Base-by-base conservation (phyloP, 2,329 filamentous ascomycete species). In the Thelonectria discophora region DNA sequence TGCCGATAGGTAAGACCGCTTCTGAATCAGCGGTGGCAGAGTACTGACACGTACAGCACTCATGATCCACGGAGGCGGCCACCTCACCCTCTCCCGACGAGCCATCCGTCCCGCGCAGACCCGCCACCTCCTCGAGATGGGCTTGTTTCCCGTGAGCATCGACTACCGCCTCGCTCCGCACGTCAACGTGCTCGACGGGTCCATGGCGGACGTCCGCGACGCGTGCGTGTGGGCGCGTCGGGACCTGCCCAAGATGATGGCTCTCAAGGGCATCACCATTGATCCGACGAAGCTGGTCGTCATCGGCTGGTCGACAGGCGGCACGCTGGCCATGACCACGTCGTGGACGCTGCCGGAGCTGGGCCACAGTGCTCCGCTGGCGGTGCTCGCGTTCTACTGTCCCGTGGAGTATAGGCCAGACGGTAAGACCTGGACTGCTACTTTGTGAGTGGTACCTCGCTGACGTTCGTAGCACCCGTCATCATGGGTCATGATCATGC, bases 371-470 rank as follows among this genome's bases (percentile, higher is more conserved):
- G 45, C 65, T 45, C 65, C 65, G 1, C 53, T 58, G 13, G 65
- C 64, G 2, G 57, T 67, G 5, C 49, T 67, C 8, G 56, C 52
- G 27, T 67, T 67, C 30, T 67, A 67, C 57, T 67, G 65, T 24
- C 65, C 65, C 3, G 62, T 64, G 1, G 63, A 67, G 20, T 67
- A 67, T 5, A 51, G 62, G 7, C 63, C 63, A 17, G 58, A 65
- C 27, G 60, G 63, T 64, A 58, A 60, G 27, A 30, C 8, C 27
- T 10, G 54, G 6, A 20, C 3, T 24, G 21, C 21, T 6, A 24
- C 21, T n/a, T n/a, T n/a, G 21, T 24, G 21, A 24, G 21, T 24
- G 3, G 21, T 24, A 24, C 21, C 21, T n/a, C 15, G n/a, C 21
- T 5, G 43, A 37, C n/a, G 27, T 21, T 12, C 30, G 47, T 21